phyloP scores from a whole-genome alignment of 148 eudicot genomes.

The Pouteria glomerata region DNA sequence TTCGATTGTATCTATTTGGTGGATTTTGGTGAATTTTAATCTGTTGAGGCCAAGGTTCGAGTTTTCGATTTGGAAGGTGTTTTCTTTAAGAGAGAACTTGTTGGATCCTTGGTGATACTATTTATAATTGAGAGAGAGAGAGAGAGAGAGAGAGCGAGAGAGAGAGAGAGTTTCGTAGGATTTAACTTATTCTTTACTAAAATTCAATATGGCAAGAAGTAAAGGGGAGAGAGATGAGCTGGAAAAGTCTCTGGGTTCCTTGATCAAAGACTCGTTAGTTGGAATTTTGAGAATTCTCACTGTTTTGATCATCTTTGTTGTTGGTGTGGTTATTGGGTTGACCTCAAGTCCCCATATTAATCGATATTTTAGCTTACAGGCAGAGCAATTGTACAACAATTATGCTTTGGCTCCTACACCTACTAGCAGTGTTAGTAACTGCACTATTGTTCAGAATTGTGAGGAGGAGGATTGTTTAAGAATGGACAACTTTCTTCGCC shows the following conservation, averaged over 20 bases:
- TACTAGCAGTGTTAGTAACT: background rate
- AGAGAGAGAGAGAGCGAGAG: too few species aligned
- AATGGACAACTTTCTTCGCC: conserved; percentile 32
- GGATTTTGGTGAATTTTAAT: background rate
- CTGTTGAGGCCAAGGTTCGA: background rate
- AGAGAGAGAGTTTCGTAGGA: background rate
- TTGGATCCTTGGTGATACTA: background rate
- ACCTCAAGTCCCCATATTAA: conserved; percentile 59
- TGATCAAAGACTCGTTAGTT: conserved; percentile 40
- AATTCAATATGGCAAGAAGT: conserved; percentile 9
- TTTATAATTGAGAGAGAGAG: too few species aligned
- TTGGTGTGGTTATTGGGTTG: conserved; percentile 61
- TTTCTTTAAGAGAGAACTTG: background rate
- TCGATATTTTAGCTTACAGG: conserved; percentile 26
- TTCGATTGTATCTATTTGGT: background rate
- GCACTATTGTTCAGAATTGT: conserved; percentile 20
- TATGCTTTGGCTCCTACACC: conserved; percentile 7
- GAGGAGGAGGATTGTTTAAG: conserved; percentile 35
- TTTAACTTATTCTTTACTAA: background rate
- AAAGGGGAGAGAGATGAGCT: conserved; percentile 35
- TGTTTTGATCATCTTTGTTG: conserved; percentile 44
- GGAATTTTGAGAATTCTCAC: conserved; percentile 40
- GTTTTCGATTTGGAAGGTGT: background rate
- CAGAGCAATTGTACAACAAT: conserved; percentile 19
- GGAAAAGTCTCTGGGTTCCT: conserved; percentile 12